Percentiles rank a stretch among this genome's conserved stretches.
phyloP scores from a whole-genome alignment of 345 rosid genomes.

The Dipteronia sinensis region DNA sequence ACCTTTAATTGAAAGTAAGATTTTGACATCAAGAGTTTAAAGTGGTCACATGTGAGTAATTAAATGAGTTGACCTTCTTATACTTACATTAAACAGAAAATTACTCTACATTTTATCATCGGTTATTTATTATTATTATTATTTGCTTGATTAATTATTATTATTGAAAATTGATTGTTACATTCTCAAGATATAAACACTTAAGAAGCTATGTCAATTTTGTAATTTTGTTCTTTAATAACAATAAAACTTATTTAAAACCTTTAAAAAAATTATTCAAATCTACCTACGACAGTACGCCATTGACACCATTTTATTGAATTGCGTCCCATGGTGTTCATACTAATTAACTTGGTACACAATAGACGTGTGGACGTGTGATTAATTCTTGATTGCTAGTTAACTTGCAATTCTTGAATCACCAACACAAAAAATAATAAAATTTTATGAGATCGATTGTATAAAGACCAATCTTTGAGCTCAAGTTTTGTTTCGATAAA shows the following conservation, averaged over 20 bases:
- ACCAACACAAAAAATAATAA: not conserved
- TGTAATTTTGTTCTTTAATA: not conserved
- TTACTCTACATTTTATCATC: not conserved
- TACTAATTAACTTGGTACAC: not conserved
- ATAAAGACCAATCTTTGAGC: not conserved
- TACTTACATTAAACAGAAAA: not conserved
- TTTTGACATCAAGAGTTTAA: not conserved
- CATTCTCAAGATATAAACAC: not conserved
- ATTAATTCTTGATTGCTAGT: slow-evolving; percentile 17
- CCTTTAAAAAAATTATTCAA: not conserved
- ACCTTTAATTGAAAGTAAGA: not conserved
- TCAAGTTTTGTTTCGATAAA: no score
- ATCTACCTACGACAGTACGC: not conserved
- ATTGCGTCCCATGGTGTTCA: not conserved
- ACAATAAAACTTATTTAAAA: not conserved
- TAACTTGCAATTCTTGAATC: slow-evolving; percentile 10
- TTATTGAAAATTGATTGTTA: not conserved
- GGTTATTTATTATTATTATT: no score
- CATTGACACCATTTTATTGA: not conserved
- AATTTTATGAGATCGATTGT: not conserved
- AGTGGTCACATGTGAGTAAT: not conserved
- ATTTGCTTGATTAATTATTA: no score
- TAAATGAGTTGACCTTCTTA: not conserved
- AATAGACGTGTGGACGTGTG: not conserved
- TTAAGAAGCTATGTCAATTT: not conserved